These are phyloP conservation scores for Verticillium isaacii DNA, from an alignment of 2,329 filamentous ascomycete genomes.

Conservation along the genomic window DNA sequence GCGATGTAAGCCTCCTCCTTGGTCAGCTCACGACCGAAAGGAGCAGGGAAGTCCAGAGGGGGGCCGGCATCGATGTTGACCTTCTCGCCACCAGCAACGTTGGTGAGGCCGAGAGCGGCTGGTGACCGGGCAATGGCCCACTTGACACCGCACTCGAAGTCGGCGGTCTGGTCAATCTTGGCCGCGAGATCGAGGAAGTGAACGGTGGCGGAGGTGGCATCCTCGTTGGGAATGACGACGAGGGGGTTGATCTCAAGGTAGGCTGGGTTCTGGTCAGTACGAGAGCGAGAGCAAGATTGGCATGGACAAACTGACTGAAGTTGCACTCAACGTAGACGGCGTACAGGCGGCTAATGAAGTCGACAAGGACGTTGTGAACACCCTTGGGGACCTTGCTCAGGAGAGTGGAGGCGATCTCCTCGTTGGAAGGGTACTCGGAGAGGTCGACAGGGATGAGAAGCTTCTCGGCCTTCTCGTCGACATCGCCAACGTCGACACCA, in stretches of 20 bases:
- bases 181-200: slow-evolving; percentile 98
- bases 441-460: slow-evolving; percentile 95
- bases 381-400: slow-evolving; percentile 92
- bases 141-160: slow-evolving; percentile 98
- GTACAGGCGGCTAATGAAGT: slow-evolving; percentile 98
- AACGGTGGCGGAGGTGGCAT: slow-evolving; percentile 87
- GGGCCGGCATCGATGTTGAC: slow-evolving; percentile 93
- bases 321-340: slow-evolving; percentile 99
- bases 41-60: slow-evolving; percentile 98
- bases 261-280: slow-evolving; percentile 26
- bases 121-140: slow-evolving; percentile 96
- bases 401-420: slow-evolving; percentile 79
- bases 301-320: slow-evolving; percentile 53
- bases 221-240: slow-evolving; percentile 92
- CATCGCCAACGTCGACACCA: slow-evolving; percentile 98
- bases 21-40: slow-evolving; percentile 95
- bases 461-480: slow-evolving; percentile 98
- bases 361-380: slow-evolving; percentile 95
- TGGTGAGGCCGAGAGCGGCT: slow-evolving; percentile 78
- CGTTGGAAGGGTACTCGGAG: slow-evolving; percentile 89
- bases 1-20: slow-evolving; percentile 99
- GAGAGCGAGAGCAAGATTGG: background rate
- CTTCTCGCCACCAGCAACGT: slow-evolving; percentile 63
- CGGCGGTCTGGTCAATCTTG: slow-evolving; percentile 97
- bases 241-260: slow-evolving; percentile 99